Conservation (phyloP, 2,329 filamentous ascomycete species). For the Fusarium multiceps region DNA sequence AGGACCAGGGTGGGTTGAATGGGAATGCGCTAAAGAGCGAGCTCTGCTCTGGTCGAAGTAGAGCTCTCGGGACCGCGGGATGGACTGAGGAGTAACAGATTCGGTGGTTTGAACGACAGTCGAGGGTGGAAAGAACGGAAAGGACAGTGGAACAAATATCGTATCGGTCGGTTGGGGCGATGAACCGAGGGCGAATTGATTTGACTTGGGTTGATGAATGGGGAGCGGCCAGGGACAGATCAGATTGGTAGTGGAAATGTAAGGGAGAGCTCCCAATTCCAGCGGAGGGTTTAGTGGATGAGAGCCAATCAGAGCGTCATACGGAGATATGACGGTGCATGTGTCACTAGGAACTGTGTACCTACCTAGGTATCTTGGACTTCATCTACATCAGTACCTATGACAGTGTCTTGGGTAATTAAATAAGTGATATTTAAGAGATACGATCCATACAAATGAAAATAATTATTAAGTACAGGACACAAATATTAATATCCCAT, state of each 20-base stretch:
- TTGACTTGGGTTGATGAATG: slow-evolving; percentile 7
- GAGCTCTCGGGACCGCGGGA: slow-evolving; percentile 23
- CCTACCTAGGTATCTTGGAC: neutral
- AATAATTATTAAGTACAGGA: neutral
- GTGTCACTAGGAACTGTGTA: slow-evolving; percentile 16
- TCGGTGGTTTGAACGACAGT: slow-evolving; percentile 13
- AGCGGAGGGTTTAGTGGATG: slow-evolving; percentile 11
- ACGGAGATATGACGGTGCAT: slow-evolving; percentile 9
- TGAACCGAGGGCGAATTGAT: slow-evolving; percentile 6
- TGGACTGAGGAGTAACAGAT: neutral
- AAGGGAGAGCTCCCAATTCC: slow-evolving; percentile 37
- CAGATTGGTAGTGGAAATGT: slow-evolving; percentile 21
- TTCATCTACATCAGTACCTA: neutral
- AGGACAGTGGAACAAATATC: slow-evolving; percentile 18
- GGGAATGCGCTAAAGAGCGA: slow-evolving; percentile 46
- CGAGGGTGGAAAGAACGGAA: neutral
- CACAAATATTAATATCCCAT: neutral
- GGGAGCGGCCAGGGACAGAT: slow-evolving; percentile 22
- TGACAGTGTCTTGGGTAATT: neutral
- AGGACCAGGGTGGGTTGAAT: slow-evolving; percentile 12
- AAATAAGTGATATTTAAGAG: neutral
- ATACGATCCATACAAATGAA: neutral
- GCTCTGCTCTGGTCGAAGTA: slow-evolving; percentile 35
- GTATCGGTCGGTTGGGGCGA: slow-evolving; percentile 22
- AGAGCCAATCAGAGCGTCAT: slow-evolving; percentile 22